These are phyloP conservation scores for Alternaria longipes DNA, from an alignment of 2,329 filamentous ascomycete genomes.

Conservation along the genomic window DNA sequence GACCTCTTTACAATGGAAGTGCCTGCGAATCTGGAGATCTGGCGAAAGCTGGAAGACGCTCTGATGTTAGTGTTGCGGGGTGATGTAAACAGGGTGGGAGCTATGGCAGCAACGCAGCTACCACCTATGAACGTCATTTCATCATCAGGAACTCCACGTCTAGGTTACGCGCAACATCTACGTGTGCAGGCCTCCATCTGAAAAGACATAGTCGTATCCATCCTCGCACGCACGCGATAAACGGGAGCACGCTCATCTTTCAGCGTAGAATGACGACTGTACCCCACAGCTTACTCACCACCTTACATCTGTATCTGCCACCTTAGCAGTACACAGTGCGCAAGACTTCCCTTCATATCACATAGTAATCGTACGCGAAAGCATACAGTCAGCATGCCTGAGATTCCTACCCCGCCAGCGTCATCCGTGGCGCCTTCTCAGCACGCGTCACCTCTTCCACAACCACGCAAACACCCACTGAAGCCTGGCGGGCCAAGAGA, in stretches of 20 bases:
- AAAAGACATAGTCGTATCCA: not conserved
- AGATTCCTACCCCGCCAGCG: slow-evolving; percentile 58
- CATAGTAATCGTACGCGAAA: not conserved
- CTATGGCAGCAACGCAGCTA: not conserved
- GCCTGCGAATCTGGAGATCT: not conserved
- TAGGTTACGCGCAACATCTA: not conserved
- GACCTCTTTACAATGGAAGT: not conserved
- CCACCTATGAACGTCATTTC: slow-evolving; percentile 11
- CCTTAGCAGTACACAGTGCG: slow-evolving; percentile 16
- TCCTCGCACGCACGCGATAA: not conserved
- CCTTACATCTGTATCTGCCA: slow-evolving; percentile 15
- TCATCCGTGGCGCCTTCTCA: slow-evolving; percentile 56
- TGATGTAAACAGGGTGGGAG: not conserved
- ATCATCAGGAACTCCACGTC: not conserved
- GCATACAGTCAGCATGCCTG: slow-evolving; percentile 19
- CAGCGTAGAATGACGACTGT: slow-evolving; percentile 27
- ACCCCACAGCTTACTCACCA: slow-evolving; percentile 27
- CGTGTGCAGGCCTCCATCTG: not conserved
- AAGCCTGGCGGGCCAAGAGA: slow-evolving; percentile 67
- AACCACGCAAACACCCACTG: slow-evolving; percentile 62
- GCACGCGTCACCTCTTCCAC: slow-evolving; percentile 58
- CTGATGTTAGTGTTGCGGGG: slow-evolving; percentile 2
- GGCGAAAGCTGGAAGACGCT: not conserved
- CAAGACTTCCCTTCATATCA: not conserved
- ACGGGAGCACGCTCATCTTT: not conserved